Evolutionary conservation across 371 early-diverging fungal species (phyloP).

Genomic region (Rhizopus microsporus): DNA sequence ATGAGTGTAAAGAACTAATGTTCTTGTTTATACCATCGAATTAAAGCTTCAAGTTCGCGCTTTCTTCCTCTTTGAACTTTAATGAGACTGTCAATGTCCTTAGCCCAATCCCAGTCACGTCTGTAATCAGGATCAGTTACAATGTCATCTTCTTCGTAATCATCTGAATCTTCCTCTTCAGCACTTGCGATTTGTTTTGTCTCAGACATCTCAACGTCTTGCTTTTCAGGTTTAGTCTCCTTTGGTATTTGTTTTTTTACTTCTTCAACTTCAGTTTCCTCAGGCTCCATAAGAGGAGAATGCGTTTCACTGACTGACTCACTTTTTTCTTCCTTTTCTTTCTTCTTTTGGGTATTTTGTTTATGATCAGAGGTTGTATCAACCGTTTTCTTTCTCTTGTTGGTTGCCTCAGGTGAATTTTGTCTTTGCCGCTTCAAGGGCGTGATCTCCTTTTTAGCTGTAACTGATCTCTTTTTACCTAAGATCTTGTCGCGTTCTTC

Average conservation of each 20-base stretch:
- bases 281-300: background rate
- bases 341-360: too few relatives aligned
- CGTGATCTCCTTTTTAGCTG: background rate
- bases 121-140: background rate
- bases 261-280: background rate
- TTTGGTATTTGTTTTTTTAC: background rate
- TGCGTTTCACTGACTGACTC: too few relatives aligned
- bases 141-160: background rate
- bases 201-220: background rate
- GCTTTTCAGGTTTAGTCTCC: background rate
- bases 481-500: slow-evolving; percentile 5
- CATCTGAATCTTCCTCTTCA: background rate
- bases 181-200: background rate
- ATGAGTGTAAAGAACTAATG: background rate
- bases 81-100: background rate
- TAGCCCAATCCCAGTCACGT: background rate
- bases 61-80: background rate
- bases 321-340: too few relatives aligned
- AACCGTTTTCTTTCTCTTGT: too few relatives aligned
- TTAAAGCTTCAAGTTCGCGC: background rate
- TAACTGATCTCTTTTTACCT: background rate
- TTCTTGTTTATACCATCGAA: background rate
- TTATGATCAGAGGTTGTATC: background rate
- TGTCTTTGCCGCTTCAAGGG: background rate
- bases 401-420: background rate